These are phyloP conservation scores for Globisporangium canariense DNA, from an alignment of 352 stramenopile genomes.

Conservation along the genomic window DNA sequence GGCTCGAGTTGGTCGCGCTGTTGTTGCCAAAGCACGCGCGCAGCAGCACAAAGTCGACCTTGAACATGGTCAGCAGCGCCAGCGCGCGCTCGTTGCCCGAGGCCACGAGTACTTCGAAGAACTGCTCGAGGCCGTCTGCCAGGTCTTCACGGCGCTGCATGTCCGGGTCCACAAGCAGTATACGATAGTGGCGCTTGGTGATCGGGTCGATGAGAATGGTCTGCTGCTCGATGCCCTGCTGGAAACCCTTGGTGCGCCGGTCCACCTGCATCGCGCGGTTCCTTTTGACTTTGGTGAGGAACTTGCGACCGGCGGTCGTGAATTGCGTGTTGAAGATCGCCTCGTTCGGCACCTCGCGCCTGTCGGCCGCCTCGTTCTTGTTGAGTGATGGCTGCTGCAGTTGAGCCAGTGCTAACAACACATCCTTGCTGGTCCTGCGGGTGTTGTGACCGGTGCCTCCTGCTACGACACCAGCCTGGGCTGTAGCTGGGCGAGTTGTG, in stretches of 20 bases:
- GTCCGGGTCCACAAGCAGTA: constrained; percentile 65
- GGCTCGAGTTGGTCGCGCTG: constrained; percentile 44
- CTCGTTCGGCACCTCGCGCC: constrained; percentile 39
- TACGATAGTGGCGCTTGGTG: constrained; percentile 53
- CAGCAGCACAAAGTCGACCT: constrained; percentile 58
- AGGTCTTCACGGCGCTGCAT: constrained; percentile 62
- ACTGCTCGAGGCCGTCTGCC: constrained; percentile 54
- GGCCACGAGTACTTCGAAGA: constrained; percentile 67
- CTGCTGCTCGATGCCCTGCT: constrained; percentile 40
- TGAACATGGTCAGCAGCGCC: constrained; percentile 57
- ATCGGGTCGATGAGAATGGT: constrained; percentile 52
- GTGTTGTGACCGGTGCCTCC: neutral
- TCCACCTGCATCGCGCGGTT: constrained; percentile 75
- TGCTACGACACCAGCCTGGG: neutral
- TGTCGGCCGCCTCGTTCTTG: neutral
- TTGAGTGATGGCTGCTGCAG: neutral
- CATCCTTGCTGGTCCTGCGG: neutral
- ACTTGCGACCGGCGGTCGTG: constrained; percentile 56
- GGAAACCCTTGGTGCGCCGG: constrained; percentile 58
- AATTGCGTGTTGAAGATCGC: constrained; percentile 83
- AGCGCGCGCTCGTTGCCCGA: constrained; percentile 62
- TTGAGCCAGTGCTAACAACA: neutral
- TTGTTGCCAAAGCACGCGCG: constrained; percentile 53
- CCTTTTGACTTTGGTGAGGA: constrained; percentile 73
- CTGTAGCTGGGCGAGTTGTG: neutral